Percentiles rank a stretch among this genome's conserved stretches.
phyloP scores from a whole-genome alignment of 2,329 filamentous ascomycete genomes.

The Ophiostoma sp. region DNA sequence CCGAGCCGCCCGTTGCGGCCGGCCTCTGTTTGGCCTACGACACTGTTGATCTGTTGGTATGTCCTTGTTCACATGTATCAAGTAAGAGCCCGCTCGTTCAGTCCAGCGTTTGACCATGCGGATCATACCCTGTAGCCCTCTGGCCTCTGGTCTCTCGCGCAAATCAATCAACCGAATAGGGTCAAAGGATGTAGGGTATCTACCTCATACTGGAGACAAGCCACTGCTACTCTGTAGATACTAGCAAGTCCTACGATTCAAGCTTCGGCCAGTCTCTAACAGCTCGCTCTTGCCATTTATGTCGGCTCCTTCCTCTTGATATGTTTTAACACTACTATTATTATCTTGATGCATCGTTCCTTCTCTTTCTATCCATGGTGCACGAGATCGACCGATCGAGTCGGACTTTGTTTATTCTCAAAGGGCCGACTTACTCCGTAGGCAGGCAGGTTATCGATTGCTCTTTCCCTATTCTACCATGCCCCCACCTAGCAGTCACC shows the following conservation, averaged over 20 bases:
- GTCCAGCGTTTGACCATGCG: conserved; percentile 23
- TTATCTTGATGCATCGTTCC: background rate
- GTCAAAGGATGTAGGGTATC: background rate
- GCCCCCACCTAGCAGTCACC: background rate
- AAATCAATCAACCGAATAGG: conserved; percentile 20
- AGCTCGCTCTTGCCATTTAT: background rate
- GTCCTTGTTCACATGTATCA: background rate
- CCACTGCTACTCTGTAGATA: background rate
- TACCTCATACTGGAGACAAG: too few species aligned
- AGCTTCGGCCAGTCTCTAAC: background rate
- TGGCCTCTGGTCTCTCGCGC: conserved; percentile 20
- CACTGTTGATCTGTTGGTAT: background rate
- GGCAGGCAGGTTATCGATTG: conserved; percentile 4
- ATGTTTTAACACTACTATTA: background rate
- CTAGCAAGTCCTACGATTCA: background rate
- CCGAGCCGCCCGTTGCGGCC: background rate
- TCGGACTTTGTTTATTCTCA: too few species aligned
- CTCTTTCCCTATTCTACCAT: background rate
- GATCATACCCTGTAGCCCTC: conserved; percentile 22
- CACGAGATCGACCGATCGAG: background rate
- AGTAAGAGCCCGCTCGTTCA: background rate
- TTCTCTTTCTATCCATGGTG: background rate
- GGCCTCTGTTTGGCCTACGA: background rate
- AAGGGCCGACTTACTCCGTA: background rate
- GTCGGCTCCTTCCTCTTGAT: background rate